Evolutionary conservation across 495 filamentous ascomycete species (phyloP).

Genomic region (Neurospora sp.): DNA sequence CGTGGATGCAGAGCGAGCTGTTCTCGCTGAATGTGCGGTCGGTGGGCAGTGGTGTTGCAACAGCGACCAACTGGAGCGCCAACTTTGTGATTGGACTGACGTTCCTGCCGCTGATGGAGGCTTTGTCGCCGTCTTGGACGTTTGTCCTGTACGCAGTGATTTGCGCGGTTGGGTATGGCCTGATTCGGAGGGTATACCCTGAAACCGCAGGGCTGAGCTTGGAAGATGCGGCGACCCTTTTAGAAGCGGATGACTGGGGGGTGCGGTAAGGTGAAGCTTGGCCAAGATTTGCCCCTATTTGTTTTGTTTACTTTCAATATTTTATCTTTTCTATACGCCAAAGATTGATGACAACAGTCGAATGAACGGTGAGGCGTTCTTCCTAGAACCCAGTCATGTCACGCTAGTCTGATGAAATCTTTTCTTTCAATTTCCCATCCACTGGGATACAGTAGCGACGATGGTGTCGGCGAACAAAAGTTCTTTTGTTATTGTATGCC

Average conservation of each 20-base stretch:
- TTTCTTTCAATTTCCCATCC: neutral
- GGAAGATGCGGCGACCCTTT: constrained; percentile 67
- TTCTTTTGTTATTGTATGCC: neutral
- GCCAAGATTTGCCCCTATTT: neutral
- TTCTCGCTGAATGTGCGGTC: constrained; percentile 78
- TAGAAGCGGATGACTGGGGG: constrained; percentile 64
- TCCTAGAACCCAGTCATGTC: neutral
- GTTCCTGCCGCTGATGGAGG: constrained; percentile 79
- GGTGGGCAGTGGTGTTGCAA: constrained; percentile 71
- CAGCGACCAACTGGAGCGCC: constrained; percentile 78
- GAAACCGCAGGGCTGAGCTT: constrained; percentile 74
- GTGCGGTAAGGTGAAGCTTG: constrained; percentile 29
- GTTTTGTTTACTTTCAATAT: neutral
- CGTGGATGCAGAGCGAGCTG: constrained; percentile 89
- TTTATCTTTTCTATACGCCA: neutral
- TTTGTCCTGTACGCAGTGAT: constrained; percentile 67
- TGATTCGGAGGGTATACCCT: constrained; percentile 65
- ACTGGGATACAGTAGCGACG: neutral
- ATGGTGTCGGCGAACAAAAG: neutral
- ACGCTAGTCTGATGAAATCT: neutral
- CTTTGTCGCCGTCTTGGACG: constrained; percentile 61
- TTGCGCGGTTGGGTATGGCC: constrained; percentile 55
- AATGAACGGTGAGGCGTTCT: neutral
- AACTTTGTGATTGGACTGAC: constrained; percentile 85
- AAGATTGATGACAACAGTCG: neutral